These are phyloP conservation scores for Cutaneotrichosporon mucoides DNA, from an alignment of 1,284 basidiomycete species.

Conservation along the genomic window DNA sequence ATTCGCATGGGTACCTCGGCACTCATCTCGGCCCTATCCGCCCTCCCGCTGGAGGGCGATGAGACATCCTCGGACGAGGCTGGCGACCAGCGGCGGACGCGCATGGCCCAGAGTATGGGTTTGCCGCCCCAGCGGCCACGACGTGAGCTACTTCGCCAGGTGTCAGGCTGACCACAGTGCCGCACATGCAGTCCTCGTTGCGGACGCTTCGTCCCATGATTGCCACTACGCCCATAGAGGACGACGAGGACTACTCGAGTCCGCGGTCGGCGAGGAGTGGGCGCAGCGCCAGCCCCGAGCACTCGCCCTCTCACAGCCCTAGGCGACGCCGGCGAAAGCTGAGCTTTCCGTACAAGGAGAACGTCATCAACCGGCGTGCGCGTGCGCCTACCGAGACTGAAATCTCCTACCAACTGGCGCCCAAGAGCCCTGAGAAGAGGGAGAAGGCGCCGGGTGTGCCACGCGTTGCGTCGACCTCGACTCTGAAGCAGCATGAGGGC, in stretches of 20 bases:
- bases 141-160: slow-evolving; percentile 10
- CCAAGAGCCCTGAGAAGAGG: not conserved
- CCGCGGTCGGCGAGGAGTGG: no score
- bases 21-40: slow-evolving; percentile 44
- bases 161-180: slow-evolving; percentile 13
- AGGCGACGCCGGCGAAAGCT: not conserved
- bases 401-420: slow-evolving; percentile 33
- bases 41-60: slow-evolving; percentile 39
- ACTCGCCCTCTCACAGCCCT: not conserved
- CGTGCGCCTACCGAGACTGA: slow-evolving; percentile 29
- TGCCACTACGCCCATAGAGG: not conserved
- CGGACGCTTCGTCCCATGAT: slow-evolving; percentile 42
- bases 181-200: slow-evolving; percentile 37
- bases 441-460: not conserved
- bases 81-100: slow-evolving; percentile 12
- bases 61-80: slow-evolving; percentile 17
- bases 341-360: slow-evolving; percentile 42
- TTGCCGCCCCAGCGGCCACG: slow-evolving; percentile 19
- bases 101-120: not conserved
- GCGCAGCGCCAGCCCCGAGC: no score
- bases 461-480: not conserved
- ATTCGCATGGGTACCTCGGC: slow-evolving; percentile 45
- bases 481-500: not conserved
- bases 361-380: slow-evolving; percentile 39
- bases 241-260: not conserved